Evolutionary conservation across 371 early-diverging fungal species (phyloP), one percentile per base, ranked within the genome.

Genomic region (Chytridium lagenaria): DNA sequence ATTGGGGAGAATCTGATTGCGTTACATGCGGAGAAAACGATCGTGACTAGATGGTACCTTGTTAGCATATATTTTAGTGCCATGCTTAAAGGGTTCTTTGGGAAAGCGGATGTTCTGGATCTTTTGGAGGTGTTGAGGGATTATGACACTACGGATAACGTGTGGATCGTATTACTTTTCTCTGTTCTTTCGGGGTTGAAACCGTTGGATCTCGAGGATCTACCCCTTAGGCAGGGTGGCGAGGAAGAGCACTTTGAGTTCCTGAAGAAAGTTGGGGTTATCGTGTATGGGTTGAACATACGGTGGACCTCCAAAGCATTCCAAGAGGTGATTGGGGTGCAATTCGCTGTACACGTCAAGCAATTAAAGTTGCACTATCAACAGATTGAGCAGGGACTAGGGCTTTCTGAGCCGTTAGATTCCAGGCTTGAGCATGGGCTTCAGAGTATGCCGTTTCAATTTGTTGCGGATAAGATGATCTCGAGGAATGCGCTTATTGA

Each of bases 321-420:
- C 37, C 88, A 89, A 61, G 87, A 90, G 5, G 77, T 89, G 0
- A 77, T 91, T 28, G 78, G 88, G 50, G 77, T 93, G 50, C 93
- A 93, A 77, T 93, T 92, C 90, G 74, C 86, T 37, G 78, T 89
- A 68, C 90, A 88, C 70, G 68, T 86, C 71, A 79, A 82, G 51
- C 81, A 83, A 57, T 82, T 86, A 1, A 80, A 84, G 34, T 72
- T 81, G 59, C 70, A 78, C 38, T 80, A 82, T 57, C 82, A 82
- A 1, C 75, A 75, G 1, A 74, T 88, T 33, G 86, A 84, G 65
- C 71, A 80, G 59, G 73, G 73, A 23, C 72, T 90, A 16, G 88
- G 86, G 0, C 78, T 86, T 69, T 82, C 82, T 31, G 90, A 90
- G 67, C 81, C 87, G 2, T 80, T 91, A 7, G 86, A 89, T 61